These are phyloP conservation scores for Coemansia sp. DNA, from an alignment of 192 early-diverging fungal genomes.

Conservation along the genomic window DNA sequence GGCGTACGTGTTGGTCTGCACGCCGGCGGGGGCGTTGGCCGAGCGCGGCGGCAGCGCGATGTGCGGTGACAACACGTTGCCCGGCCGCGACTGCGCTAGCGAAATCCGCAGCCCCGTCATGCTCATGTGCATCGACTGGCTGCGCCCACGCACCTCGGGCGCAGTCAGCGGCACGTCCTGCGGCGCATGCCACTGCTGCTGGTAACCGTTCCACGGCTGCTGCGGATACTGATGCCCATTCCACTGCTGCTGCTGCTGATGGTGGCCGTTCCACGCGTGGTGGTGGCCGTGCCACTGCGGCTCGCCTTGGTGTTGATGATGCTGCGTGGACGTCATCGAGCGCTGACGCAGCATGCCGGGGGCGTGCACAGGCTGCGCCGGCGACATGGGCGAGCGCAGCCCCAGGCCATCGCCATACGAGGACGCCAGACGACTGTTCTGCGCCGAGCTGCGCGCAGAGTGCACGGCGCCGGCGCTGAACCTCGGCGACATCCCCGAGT, in stretches of 20 bases:
- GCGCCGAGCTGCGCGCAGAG: background rate
- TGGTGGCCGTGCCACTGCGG: too few relatives aligned
- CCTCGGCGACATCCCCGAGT: constrained; percentile 4
- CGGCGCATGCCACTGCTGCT: background rate
- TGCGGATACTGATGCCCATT: constrained; percentile 13
- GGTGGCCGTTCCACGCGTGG: too few relatives aligned
- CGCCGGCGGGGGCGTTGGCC: background rate
- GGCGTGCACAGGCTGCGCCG: constrained; percentile 4
- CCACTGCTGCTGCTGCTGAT: constrained; percentile 14
- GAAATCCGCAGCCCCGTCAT: constrained; percentile 32
- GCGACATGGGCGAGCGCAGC: constrained; percentile 14
- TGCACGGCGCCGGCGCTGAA: constrained; percentile 10
- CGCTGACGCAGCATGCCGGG: background rate
- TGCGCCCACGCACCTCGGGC: constrained; percentile 20
- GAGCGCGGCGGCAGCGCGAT: constrained; percentile 15
- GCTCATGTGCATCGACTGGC: constrained; percentile 33
- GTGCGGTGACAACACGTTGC: constrained; percentile 38
- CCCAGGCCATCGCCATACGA: constrained; percentile 12
- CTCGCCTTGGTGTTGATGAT: too few relatives aligned
- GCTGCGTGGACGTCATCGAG: background rate
- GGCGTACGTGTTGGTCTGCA: constrained; percentile 22
- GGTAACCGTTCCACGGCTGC: constrained; percentile 7
- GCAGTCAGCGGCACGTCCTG: background rate
- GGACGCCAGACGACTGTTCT: constrained; percentile 11
- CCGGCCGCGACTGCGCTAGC: constrained; percentile 33